Percentiles rank a stretch among this genome's conserved stretches.
Evolutionary conservation across 129 eudicot genomes (phyloP).

Genomic region (Gnaphalium uliginosum): DNA sequence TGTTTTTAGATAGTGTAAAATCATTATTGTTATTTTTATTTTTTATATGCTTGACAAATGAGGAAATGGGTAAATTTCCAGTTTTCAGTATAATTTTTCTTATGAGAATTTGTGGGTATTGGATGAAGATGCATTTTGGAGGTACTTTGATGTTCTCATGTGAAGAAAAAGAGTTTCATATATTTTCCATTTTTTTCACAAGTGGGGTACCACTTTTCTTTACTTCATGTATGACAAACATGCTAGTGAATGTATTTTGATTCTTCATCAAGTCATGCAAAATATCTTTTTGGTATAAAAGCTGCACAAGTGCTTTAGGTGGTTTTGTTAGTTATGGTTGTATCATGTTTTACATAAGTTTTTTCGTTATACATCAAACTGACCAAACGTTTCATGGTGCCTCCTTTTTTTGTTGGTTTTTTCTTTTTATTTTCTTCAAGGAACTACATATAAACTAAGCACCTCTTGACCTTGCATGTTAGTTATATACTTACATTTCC

Average conservation of each 20-base stretch:
- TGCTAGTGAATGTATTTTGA: conserved; percentile 14
- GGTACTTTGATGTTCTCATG: conserved; percentile 25
- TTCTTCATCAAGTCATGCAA: conserved; percentile 9
- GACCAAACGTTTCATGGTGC: background rate
- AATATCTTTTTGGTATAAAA: background rate
- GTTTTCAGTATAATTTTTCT: background rate
- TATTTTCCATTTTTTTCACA: conserved; percentile 4
- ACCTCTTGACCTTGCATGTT: background rate
- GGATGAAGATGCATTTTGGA: conserved; percentile 23
- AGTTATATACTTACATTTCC: background rate
- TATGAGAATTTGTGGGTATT: conserved; percentile 9
- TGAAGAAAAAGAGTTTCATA: conserved; percentile 18
- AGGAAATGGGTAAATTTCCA: background rate
- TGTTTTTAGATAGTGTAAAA: no score
- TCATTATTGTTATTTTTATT: no score
- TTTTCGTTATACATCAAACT: background rate
- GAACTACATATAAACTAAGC: background rate
- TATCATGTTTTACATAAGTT: conserved; percentile 8
- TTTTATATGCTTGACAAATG: background rate
- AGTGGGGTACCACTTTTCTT: conserved; percentile 30
- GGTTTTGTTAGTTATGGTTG: conserved; percentile 18
- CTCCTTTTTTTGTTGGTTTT: background rate
- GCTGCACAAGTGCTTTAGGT: conserved; percentile 8
- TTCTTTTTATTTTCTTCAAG: background rate
- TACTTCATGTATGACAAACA: conserved; percentile 8